phyloP scores from a whole-genome alignment of 1,284 basidiomycete genomes.

The Exobasidium rhododendri region DNA sequence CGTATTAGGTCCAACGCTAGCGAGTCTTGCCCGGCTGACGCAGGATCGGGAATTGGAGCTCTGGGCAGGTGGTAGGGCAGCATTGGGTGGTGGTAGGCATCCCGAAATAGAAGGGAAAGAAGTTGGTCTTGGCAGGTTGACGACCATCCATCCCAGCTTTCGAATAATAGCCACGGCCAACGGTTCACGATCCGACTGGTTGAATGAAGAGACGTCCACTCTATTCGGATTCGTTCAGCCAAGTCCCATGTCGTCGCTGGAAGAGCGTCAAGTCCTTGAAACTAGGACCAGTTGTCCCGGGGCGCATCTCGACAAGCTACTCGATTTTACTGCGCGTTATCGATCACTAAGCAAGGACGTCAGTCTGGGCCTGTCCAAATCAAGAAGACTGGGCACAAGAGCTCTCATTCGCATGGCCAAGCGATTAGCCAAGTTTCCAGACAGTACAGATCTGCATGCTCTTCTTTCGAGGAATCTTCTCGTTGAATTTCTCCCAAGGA shows the following conservation, averaged over 20 bases:
- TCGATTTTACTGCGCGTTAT: conserved; percentile 51
- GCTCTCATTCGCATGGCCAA: conserved; percentile 53
- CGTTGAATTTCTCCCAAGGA: conserved; percentile 54
- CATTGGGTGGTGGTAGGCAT: conserved; percentile 13
- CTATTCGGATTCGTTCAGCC: conserved; percentile 51
- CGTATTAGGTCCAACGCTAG: conserved; percentile 53
- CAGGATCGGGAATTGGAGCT: conserved; percentile 52
- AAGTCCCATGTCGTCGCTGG: conserved; percentile 51
- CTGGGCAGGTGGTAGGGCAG: conserved; percentile 44
- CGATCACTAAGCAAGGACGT: conserved; percentile 41
- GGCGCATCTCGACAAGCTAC: conserved; percentile 31
- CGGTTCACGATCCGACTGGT: conserved; percentile 46
- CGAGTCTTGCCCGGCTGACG: conserved; percentile 41
- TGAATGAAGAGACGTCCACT: conserved; percentile 54
- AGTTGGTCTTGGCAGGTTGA: conserved; percentile 10
- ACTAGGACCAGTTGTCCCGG: conserved; percentile 9
- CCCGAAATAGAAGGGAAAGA: conserved; percentile 3
- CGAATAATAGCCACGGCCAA: conserved; percentile 54
- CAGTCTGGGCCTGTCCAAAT: conserved; percentile 48
- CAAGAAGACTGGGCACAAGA: conserved; percentile 53
- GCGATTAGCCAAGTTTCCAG: conserved; percentile 46
- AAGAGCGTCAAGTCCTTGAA: conserved; percentile 47
- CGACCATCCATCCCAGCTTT: conserved; percentile 39
- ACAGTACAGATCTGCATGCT: conserved; percentile 42
- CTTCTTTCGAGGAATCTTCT: conserved; percentile 52